phyloP scores from a whole-genome alignment of 192 early-diverging fungal genomes.

The Entrophospora sp. region DNA sequence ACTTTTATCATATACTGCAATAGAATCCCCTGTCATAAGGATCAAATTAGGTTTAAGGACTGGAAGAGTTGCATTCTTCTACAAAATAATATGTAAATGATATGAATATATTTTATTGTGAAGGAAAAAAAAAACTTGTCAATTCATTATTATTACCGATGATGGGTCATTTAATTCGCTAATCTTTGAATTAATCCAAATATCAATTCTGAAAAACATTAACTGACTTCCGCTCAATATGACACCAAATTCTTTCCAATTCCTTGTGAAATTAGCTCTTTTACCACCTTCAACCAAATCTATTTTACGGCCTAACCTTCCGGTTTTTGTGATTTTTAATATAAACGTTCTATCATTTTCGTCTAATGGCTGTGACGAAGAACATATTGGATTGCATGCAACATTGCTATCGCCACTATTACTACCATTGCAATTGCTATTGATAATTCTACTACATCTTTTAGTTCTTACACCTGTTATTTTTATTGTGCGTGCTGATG shows the following conservation, averaged over 20 bases:
- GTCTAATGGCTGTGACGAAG: background rate
- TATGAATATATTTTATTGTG: background rate
- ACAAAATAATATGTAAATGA: background rate
- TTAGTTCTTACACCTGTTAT: constrained; percentile 27
- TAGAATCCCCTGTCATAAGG: constrained; percentile 42
- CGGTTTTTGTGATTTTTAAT: constrained; percentile 52
- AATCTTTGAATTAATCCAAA: constrained; percentile 39
- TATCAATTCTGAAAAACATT: constrained; percentile 56
- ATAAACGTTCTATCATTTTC: constrained; percentile 21
- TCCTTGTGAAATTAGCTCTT: constrained; percentile 43
- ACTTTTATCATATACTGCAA: constrained; percentile 56
- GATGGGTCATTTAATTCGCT: background rate
- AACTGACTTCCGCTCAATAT: constrained; percentile 72
- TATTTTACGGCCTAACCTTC: constrained; percentile 63
- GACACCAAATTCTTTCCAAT: constrained; percentile 66
- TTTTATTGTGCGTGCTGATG: constrained; percentile 22
- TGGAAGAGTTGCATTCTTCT: constrained; percentile 5
- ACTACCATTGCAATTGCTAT: too few relatives aligned
- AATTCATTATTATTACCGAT: background rate
- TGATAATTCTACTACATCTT: background rate
- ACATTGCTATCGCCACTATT: too few relatives aligned
- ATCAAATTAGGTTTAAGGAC: constrained; percentile 21
- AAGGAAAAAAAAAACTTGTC: background rate
- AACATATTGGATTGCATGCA: background rate
- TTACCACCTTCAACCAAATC: constrained; percentile 59